Conservation (phyloP, 139 green algal genomes). For the Dunaliella primolecta region DNA sequence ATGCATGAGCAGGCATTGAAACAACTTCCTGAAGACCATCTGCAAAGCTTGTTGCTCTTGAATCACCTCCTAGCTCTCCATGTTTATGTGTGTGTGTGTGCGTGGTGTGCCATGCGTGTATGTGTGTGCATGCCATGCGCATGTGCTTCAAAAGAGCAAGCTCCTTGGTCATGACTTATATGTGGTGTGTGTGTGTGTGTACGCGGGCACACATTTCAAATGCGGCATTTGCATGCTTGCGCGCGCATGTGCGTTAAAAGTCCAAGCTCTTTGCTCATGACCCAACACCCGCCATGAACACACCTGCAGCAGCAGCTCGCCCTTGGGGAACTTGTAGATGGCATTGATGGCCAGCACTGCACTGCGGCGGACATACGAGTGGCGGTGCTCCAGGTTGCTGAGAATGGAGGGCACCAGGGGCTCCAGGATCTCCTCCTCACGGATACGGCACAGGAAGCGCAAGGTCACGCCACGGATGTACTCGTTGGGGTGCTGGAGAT, state of each 20-base stretch:
- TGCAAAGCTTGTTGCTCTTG: not conserved
- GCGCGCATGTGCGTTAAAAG: not conserved
- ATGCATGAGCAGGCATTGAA: not conserved
- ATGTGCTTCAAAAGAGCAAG: too few relatives aligned
- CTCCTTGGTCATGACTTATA: too few relatives aligned
- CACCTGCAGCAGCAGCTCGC: slow-evolving; percentile 60
- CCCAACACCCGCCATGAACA: not conserved
- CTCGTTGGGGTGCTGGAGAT: slow-evolving; percentile 99
- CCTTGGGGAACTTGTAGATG: slow-evolving; percentile 92
- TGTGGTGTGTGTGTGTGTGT: too few relatives aligned
- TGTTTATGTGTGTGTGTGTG: not conserved
- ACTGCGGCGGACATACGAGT: slow-evolving; percentile 95
- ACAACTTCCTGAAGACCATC: not conserved
- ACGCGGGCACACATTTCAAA: too few relatives aligned
- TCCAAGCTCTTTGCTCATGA: not conserved
- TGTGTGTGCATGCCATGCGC: too few relatives aligned
- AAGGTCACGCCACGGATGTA: slow-evolving; percentile 95
- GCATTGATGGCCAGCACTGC: slow-evolving; percentile 91
- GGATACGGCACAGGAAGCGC: slow-evolving; percentile 94
- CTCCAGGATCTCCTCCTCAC: slow-evolving; percentile 97
- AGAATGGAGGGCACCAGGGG: slow-evolving; percentile 92
- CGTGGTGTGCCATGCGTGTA: not conserved
- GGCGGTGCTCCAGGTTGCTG: slow-evolving; percentile 93
- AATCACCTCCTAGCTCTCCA: too few relatives aligned
- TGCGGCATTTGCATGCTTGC: not conserved